phyloP scores from a whole-genome alignment of 305 asterid species.

The Fraxinus nigra region DNA sequence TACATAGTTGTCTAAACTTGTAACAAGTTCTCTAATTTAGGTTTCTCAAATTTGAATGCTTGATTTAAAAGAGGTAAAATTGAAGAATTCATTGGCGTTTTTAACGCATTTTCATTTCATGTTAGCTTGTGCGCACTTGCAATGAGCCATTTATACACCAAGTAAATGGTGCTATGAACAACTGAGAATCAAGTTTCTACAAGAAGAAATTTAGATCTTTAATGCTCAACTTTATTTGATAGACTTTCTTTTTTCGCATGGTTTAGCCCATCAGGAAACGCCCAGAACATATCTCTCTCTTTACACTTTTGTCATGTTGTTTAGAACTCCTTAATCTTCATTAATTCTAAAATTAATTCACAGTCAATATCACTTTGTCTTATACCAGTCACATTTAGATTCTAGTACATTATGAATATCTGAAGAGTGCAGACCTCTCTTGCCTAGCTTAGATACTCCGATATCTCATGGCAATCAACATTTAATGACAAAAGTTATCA shows the following conservation, averaged over 20 bases:
- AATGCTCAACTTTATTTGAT: constrained; percentile 6
- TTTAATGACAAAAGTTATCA: neutral
- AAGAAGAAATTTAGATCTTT: neutral
- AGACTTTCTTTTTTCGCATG: neutral
- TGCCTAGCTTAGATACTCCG: neutral
- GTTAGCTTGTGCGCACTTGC: constrained; percentile 10
- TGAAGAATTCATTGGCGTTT: neutral
- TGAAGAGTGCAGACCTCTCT: neutral
- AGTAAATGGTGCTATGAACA: neutral
- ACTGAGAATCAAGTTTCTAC: neutral
- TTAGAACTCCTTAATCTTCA: neutral
- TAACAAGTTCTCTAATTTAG: neutral
- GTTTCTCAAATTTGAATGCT: neutral
- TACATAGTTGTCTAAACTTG: neutral
- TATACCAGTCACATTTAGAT: neutral
- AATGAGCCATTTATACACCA: neutral
- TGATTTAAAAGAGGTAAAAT: neutral
- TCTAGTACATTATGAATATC: neutral
- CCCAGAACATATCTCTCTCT: neutral
- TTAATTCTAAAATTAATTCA: neutral
- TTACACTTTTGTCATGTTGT: constrained; percentile 8
- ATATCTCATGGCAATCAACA: neutral
- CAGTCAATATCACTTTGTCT: neutral
- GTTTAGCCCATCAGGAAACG: constrained; percentile 13
- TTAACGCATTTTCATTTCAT: neutral